Evolutionary conservation across 1,284 basidiomycete species (phyloP).

Genomic region (Wolfiporia cocos): DNA sequence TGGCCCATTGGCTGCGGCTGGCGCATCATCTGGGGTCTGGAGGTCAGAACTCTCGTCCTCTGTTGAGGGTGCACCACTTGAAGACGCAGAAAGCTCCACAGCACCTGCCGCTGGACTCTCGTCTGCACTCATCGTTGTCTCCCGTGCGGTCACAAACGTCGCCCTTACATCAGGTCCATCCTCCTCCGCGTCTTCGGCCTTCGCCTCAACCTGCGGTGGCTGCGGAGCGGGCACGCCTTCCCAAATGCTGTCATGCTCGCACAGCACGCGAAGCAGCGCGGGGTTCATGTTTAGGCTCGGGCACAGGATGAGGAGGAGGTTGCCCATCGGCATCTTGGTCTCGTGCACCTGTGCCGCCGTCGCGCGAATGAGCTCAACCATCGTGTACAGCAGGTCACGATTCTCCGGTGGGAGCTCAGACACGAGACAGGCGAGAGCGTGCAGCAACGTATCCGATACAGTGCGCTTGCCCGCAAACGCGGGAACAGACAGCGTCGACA

Average conservation of each 20-base stretch:
- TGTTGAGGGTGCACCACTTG: background rate
- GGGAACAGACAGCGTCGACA: conserved; percentile 70
- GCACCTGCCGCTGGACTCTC: background rate
- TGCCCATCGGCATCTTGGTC: conserved; percentile 84
- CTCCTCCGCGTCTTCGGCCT: conserved; percentile 3
- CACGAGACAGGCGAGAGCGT: conserved; percentile 51
- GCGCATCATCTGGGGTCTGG: background rate
- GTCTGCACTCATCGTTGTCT: background rate
- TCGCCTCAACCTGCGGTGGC: background rate
- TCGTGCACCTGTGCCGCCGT: conserved; percentile 56
- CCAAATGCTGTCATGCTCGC: conserved; percentile 69
- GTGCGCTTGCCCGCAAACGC: conserved; percentile 51
- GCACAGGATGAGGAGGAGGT: conserved; percentile 74
- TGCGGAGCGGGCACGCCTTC: conserved; percentile 18
- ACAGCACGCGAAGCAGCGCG: conserved; percentile 64
- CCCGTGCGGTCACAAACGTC: conserved; percentile 8
- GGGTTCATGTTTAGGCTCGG: conserved; percentile 78
- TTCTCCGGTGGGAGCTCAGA: conserved; percentile 67
- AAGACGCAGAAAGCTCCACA: background rate
- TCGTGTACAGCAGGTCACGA: conserved; percentile 64
- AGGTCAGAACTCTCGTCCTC: background rate
- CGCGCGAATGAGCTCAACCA: conserved; percentile 65
- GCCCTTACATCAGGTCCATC: conserved; percentile 4
- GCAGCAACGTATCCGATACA: conserved; percentile 48
- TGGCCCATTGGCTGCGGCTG: background rate